Percentiles rank a stretch among this genome's conserved stretches.
Evolutionary conservation across 202 grass and related monocot genomes (phyloP).

Genomic region (Schoenoplectus triqueter): DNA sequence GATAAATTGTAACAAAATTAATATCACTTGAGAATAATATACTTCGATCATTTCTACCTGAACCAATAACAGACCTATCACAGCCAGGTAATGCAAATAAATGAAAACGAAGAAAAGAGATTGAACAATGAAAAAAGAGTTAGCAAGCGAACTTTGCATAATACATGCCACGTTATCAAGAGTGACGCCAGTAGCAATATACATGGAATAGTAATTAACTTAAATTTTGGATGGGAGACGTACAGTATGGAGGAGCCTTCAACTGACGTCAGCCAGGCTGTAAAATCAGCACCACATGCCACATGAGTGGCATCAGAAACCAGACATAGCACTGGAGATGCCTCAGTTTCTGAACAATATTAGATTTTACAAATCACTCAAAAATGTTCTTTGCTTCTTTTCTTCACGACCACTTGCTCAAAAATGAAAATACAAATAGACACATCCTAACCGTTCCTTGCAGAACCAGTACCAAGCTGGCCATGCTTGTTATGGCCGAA

Average conservation of each 20-base stretch:
- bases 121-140: neutral
- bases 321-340: conserved; percentile 68
- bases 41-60: conserved; percentile 6
- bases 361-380: conserved; percentile 30
- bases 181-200: neutral
- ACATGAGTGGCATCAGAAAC: conserved; percentile 69
- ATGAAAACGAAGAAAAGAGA: neutral
- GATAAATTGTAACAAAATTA: conserved; percentile 59
- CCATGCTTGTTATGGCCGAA: conserved; percentile 94
- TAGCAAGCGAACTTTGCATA: neutral
- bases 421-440: conserved; percentile 29
- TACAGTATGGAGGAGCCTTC: conserved; percentile 98
- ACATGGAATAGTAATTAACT: neutral
- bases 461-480: conserved; percentile 84
- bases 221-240: conserved; percentile 34
- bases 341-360: conserved; percentile 67
- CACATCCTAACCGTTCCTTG: conserved; percentile 62
- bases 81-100: neutral
- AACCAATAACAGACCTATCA: neutral
- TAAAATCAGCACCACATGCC: conserved; percentile 93
- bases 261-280: conserved; percentile 81
- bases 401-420: conserved; percentile 3
- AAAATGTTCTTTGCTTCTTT: neutral
- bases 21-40: conserved; percentile 40
- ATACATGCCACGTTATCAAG: neutral